Evolutionary conservation across 176 grass and related monocot species (phyloP), one percentile per base, ranked within the genome.

Genomic region (Musa schizocarpa): DNA sequence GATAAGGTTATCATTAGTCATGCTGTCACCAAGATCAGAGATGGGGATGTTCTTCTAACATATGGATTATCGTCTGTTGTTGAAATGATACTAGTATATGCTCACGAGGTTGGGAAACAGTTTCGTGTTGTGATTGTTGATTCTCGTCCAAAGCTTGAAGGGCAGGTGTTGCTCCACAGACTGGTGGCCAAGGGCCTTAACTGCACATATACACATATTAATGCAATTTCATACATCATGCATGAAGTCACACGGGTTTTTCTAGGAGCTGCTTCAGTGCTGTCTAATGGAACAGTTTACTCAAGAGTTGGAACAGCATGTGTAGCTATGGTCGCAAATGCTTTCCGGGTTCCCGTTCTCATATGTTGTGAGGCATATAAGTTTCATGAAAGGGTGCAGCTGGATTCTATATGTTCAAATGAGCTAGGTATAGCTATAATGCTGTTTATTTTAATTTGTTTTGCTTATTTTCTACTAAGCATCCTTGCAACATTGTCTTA

Each of bases 291-390:
- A 81, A 81, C 88, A 27, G 82, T 96, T 50, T 96, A 96, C 73
- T 96, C 92, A 13, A 84, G 83, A 77, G 86, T 87, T 11, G 88
- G 88, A 58, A 87, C 88, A 62, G 82, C 88, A 57, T 85, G 67
- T 64, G 82, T 96, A 22, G 86, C 92, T 52, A 96, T 92, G 92
- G 82, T 91, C 78, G 88, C 88, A 73, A 84, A 91, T 82, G 77
- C 86, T 50, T 91, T 87, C 81, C 58, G 61, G 54, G 84, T 89
- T 76, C 86, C 88, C 68, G 92, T 96, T 79, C 77, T 96, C 64
- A 74, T 96, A 27, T 96, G 86, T 62, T 96, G 86, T 65, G 88
- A 89, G 77, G 88, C 92, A 76, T 96, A 89, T 82, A 96, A 96
- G 53, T 92, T 96, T 80, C 80, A 87, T 79, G 92, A 96, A 83